A percentile compares a stretch with the other conserved stretches of the same genome.
phyloP scores from a whole-genome alignment of 192 early-diverging fungal genomes.

The Chytriomyces sp. region DNA sequence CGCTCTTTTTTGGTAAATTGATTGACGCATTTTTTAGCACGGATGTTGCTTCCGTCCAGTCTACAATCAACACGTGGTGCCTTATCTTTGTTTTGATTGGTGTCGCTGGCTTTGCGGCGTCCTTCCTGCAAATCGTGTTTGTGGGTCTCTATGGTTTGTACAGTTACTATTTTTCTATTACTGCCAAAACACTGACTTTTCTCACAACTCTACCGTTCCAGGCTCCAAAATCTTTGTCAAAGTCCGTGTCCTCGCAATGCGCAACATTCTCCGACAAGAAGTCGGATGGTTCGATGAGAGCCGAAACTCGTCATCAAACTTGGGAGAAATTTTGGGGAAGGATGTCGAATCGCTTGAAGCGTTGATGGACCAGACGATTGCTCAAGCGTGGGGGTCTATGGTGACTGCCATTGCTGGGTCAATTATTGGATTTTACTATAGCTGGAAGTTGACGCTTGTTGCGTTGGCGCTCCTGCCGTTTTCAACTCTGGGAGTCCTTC shows the following conservation, averaged over 20 bases:
- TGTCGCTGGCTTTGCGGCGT: constrained; percentile 46
- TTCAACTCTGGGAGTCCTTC: constrained; percentile 37
- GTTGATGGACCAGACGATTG: constrained; percentile 22
- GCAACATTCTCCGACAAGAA: constrained; percentile 79
- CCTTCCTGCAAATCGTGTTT: constrained; percentile 59
- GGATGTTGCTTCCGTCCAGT: constrained; percentile 12
- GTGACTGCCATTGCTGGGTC: constrained; percentile 38
- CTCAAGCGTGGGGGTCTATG: constrained; percentile 51
- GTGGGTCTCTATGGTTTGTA: constrained; percentile 67
- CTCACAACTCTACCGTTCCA: not conserved
- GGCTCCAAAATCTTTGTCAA: constrained; percentile 27
- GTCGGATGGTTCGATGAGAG: constrained; percentile 84
- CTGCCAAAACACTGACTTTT: constrained; percentile 58
- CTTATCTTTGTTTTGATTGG: constrained; percentile 67
- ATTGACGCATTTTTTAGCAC: constrained; percentile 38
- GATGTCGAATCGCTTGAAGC: constrained; percentile 52
- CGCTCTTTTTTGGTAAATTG: constrained; percentile 57
- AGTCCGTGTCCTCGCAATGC: constrained; percentile 69
- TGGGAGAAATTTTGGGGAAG: constrained; percentile 51
- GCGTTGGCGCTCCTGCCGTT: constrained; percentile 48
- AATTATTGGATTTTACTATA: constrained; percentile 56
- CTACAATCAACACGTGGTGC: constrained; percentile 58
- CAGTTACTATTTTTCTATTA: constrained; percentile 44
- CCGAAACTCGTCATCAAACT: constrained; percentile 69
- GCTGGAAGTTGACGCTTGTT: constrained; percentile 87